A percentile compares a stretch with the other conserved stretches of the same genome.
Evolutionary conservation across 2,329 filamentous ascomycete genomes (phyloP).

Genomic region (Beauveria sp.): DNA sequence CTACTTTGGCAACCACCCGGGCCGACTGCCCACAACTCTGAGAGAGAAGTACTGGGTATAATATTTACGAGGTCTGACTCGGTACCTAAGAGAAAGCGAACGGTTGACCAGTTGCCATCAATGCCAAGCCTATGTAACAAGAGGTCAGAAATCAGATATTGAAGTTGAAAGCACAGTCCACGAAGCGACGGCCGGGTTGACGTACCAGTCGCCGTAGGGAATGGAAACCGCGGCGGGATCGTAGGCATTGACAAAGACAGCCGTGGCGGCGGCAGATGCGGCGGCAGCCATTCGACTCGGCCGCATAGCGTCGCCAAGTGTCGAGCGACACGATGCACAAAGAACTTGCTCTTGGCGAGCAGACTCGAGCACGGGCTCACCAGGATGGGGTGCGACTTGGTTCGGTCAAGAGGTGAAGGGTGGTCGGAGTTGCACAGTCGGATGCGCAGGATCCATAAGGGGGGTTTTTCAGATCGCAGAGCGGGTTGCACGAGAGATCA

Average conservation of each 20-base stretch:
- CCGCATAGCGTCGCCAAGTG: conserved; percentile 7
- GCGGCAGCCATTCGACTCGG: conserved; percentile 7
- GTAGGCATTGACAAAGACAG: conserved; percentile 4
- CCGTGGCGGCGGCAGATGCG: conserved; percentile 2
- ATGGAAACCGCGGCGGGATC: conserved; percentile 4
- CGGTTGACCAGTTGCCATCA: conserved; percentile 66
- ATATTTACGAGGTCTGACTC: conserved; percentile 28
- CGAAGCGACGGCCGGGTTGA: neutral
- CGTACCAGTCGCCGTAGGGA: conserved; percentile 9
- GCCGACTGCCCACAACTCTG: conserved; percentile 64
- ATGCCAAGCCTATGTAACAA: conserved; percentile 45
- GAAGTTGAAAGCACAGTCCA: too few species aligned
- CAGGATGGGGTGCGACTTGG: neutral
- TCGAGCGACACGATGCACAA: neutral
- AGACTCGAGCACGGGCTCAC: neutral
- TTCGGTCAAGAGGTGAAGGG: neutral
- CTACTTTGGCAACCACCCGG: conserved; percentile 45
- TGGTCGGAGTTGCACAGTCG: neutral
- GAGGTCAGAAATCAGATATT: neutral
- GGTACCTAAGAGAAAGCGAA: conserved; percentile 45
- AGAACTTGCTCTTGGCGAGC: neutral
- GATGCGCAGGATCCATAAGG: conserved; percentile 9
- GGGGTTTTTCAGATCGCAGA: neutral
- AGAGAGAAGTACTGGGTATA: conserved; percentile 57
- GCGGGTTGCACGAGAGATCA: conserved; percentile 1